Conservation (phyloP, 2,329 filamentous ascomycete species). For the Aspergillus clavatus region DNA sequence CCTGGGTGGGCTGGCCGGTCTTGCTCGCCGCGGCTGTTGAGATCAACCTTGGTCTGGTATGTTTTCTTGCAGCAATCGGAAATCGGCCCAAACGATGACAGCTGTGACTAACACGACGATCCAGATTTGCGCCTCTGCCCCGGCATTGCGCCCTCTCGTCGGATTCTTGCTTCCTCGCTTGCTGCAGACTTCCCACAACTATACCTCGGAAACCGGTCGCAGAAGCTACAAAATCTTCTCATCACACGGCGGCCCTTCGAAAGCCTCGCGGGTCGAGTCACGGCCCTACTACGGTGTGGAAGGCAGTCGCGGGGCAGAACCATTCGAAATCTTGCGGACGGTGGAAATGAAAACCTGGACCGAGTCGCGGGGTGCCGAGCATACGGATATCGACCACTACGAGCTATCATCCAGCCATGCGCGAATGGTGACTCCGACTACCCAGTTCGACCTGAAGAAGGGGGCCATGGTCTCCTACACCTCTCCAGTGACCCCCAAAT, state of each 20-base stretch:
- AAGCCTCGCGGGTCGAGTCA: conserved; percentile 10
- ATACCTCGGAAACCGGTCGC: conserved; percentile 15
- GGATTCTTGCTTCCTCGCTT: conserved; percentile 30
- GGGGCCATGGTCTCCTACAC: conserved; percentile 12
- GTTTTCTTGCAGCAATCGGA: no score
- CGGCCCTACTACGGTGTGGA: conserved; percentile 13
- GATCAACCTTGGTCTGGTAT: conserved; percentile 34
- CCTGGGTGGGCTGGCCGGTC: conserved; percentile 34
- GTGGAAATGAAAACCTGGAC: conserved; percentile 34
- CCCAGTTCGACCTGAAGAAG: conserved; percentile 18
- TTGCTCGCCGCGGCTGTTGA: conserved; percentile 30
- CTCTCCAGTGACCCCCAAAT: conserved; percentile 22
- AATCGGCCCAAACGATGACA: no score
- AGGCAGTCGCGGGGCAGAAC: conserved; percentile 15
- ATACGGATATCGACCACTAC: conserved; percentile 13
- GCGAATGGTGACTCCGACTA: conserved; percentile 11
- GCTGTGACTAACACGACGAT: conserved; percentile 1
- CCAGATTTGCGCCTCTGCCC: conserved; percentile 36
- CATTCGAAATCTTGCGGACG: conserved; percentile 31
- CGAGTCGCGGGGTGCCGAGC: conserved; percentile 18
- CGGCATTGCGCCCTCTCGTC: conserved; percentile 33
- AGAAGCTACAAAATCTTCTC: conserved; percentile 20
- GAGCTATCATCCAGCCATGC: conserved; percentile 15
- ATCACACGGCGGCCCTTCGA: conserved; percentile 19
- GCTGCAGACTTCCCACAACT: conserved; percentile 24